Base-by-base conservation (phyloP, 177 flowering plant genomes). In the Vitis hybrid region DNA sequence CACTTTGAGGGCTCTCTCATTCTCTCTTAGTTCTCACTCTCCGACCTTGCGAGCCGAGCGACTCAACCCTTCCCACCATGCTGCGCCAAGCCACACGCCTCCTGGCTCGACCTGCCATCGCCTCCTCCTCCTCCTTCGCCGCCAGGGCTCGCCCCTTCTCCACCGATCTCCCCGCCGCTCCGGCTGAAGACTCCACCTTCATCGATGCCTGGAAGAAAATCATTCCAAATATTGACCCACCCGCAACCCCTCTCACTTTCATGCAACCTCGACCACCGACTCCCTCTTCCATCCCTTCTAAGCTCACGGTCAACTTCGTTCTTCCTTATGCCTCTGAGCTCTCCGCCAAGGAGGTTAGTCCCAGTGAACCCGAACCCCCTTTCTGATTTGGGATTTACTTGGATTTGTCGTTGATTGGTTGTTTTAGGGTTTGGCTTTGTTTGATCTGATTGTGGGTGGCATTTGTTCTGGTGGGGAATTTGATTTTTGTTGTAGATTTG, bases 271-370 rank as follows among this genome's bases (percentile, higher is more conserved):
- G 97, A 12, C 97, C 97, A 0, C 70, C 88, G 0, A 75, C 81
- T 2, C 89, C 98, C 2, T 66, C 89, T n/a, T 70, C 96, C 4
- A 80, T 92, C 66, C 98, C 97, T 4, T 60, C 93, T 52, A 94
- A 94, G 83, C 84, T 92, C 81, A 88, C 94, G 55, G 93, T 92
- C 85, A 94, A 89, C 66, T 86, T 94, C 69, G 94, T 87, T 48
- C 88, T 90, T 12, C 96, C 98, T 46, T 94, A 89, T 54, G 73
- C 83, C 3, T 90, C 94, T 19, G 87, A 85, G 73, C 80, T 88
- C 15, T 72, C 97, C 62, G 16, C 72, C 56, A 85, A 86, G 74
- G 94, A 93, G 98, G 98, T 93, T 24, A 11, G 63, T 62, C 65
- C 55, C 48, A 8, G 10, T 40, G 48, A 40, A 40, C 7, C 48